A percentile compares a stretch with the other conserved stretches of the same genome.
Evolutionary conservation across 2,329 filamentous ascomycete species (phyloP).

Genomic region (Verticillium zaregamsianum): DNA sequence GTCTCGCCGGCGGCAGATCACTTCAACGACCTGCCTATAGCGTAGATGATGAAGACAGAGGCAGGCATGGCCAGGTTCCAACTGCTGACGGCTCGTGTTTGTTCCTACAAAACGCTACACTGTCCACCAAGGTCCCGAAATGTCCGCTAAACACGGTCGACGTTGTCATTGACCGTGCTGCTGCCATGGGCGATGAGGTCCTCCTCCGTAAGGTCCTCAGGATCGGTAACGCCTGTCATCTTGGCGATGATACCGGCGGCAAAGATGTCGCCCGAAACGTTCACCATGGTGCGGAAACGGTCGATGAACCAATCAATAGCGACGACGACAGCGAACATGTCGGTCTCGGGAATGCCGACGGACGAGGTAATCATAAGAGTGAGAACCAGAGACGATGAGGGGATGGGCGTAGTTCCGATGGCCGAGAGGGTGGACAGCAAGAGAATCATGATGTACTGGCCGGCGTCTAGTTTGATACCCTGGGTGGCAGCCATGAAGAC

Average conservation of each 20-base stretch:
- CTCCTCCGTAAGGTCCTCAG: conserved; percentile 6
- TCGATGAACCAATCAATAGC: conserved; percentile 55
- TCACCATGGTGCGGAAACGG: conserved; percentile 47
- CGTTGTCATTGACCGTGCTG: not conserved
- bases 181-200: not conserved
- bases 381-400: conserved; percentile 45
- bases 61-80: too few species aligned
- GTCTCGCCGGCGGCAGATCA: not conserved
- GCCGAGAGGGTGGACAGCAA: conserved; percentile 46
- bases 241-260: conserved; percentile 34
- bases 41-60: too few species aligned
- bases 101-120: too few species aligned
- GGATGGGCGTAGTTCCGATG: conserved; percentile 51
- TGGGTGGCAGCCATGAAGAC: conserved; percentile 49
- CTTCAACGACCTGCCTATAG: too few species aligned
- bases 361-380: conserved; percentile 46
- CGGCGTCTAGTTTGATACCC: conserved; percentile 34
- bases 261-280: conserved; percentile 47
- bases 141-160: not conserved
- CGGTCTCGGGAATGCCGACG: conserved; percentile 39
- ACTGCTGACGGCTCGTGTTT: too few species aligned
- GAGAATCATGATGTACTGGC: conserved; percentile 44
- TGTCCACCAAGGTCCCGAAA: too few species aligned
- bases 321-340: conserved; percentile 48
- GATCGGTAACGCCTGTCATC: conserved; percentile 30